Percentiles rank a stretch among this genome's conserved stretches.
Evolutionary conservation across 441 rosid genomes (phyloP).

Genomic region (Mallotus japonicus): DNA sequence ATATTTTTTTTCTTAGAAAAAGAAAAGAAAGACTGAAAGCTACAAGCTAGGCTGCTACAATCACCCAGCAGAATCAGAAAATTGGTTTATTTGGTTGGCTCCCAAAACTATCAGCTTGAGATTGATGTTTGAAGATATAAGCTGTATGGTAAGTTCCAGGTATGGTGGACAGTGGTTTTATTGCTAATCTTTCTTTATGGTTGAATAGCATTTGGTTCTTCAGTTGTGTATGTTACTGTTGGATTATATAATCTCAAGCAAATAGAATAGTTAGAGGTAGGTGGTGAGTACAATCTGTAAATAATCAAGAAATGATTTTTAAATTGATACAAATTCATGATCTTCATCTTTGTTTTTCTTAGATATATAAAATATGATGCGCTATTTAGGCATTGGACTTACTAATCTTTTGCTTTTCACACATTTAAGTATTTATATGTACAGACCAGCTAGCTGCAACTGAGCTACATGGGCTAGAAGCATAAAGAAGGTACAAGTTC

Average conservation of each 20-base stretch:
- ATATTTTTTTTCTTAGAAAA: no score
- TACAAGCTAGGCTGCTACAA: no score
- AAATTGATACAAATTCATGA: background rate
- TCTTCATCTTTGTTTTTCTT: background rate
- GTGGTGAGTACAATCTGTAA: background rate
- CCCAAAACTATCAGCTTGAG: no score
- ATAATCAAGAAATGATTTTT: background rate
- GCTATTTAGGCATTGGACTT: background rate
- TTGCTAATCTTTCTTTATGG: background rate
- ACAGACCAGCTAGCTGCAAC: background rate
- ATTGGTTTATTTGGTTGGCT: no score
- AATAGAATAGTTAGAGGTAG: no score
- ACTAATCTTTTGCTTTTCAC: background rate
- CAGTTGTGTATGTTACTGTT: background rate
- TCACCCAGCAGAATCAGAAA: no score
- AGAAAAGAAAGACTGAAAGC: no score
- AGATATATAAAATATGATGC: background rate
- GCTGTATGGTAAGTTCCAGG: background rate
- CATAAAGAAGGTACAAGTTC: constrained; percentile 6
- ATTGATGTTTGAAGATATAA: background rate
- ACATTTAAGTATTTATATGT: background rate
- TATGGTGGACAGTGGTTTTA: background rate
- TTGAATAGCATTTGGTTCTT: background rate
- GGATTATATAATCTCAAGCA: background rate
- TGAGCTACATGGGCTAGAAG: background rate